Evolutionary conservation across 257 asterid species (phyloP).

Genomic region (Scutellaria barbata): DNA sequence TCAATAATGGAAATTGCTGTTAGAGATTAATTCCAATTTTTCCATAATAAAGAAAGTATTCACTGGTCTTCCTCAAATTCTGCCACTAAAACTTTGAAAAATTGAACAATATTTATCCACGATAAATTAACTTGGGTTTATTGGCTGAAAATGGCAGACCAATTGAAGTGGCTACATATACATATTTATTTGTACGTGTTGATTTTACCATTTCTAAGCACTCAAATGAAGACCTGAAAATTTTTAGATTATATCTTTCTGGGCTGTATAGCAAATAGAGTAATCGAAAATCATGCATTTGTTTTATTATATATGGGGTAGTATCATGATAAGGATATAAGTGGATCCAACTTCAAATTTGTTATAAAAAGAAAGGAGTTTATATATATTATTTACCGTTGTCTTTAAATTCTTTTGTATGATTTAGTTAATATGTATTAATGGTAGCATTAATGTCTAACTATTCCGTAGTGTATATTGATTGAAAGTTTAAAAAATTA

Average conservation of each 20-base stretch:
- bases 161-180: constrained; percentile 38
- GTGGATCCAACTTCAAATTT: no score
- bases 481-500: neutral
- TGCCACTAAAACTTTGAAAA: constrained; percentile 49
- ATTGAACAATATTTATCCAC: neutral
- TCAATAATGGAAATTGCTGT: constrained; percentile 30
- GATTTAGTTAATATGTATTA: neutral
- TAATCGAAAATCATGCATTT: no score
- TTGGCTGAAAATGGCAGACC: constrained; percentile 46
- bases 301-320: no score
- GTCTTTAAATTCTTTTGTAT: no score
- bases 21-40: constrained; percentile 15
- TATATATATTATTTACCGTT: no score
- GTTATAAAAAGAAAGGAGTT: no score
- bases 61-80: constrained; percentile 48
- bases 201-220: constrained; percentile 39
- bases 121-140: neutral
- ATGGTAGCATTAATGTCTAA: neutral
- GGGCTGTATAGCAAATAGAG: no score
- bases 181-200: neutral
- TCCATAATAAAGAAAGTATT: neutral
- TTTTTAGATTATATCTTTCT: no score
- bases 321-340: no score
- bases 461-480: neutral
- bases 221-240: constrained; percentile 33